Percentiles rank a stretch among this genome's conserved stretches.
Conservation (phyloP, 2,329 filamentous ascomycete species). For the Talaromyces sp. region DNA sequence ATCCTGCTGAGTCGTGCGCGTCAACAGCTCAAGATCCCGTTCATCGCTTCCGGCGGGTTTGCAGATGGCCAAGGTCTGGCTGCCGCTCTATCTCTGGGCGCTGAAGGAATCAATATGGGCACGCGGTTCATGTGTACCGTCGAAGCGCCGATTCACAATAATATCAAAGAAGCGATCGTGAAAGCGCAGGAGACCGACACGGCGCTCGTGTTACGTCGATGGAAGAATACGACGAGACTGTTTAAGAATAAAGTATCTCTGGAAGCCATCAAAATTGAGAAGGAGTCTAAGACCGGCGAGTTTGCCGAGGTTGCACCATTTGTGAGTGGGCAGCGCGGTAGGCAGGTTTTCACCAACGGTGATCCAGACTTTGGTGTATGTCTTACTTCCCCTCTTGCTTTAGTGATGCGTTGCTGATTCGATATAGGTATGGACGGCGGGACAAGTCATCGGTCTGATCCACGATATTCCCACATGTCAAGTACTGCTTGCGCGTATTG, state of each 20-base stretch:
- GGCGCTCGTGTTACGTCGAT: constrained; percentile 78
- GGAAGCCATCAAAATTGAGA: constrained; percentile 78
- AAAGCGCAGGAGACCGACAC: constrained; percentile 87
- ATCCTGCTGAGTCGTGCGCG: constrained; percentile 75
- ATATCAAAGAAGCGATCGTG: constrained; percentile 93
- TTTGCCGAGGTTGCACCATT: constrained; percentile 84
- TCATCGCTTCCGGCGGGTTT: constrained; percentile 94
- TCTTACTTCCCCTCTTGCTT: constrained; percentile 1
- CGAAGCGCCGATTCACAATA: constrained; percentile 85
- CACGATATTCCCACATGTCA: constrained; percentile 77
- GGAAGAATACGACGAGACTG: constrained; percentile 87
- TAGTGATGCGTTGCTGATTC: constrained; percentile 14
- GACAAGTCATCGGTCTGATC: constrained; percentile 88
- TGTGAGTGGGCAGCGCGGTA: constrained; percentile 85
- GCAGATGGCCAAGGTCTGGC: constrained; percentile 91
- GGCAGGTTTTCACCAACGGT: constrained; percentile 87
- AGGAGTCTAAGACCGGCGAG: constrained; percentile 75
- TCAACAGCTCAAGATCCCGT: constrained; percentile 79
- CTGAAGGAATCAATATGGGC: constrained; percentile 97
- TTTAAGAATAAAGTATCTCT: constrained; percentile 87
- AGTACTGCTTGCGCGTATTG: constrained; percentile 67
- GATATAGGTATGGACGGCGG: constrained; percentile 85
- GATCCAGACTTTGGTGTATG: constrained; percentile 85
- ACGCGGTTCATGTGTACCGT: constrained; percentile 96
- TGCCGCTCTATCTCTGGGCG: constrained; percentile 82